Percentiles rank a stretch among this genome's conserved stretches.
Conservation (phyloP, 768 basidiomycete species). For the Kwoniella newhampshirensis region DNA sequence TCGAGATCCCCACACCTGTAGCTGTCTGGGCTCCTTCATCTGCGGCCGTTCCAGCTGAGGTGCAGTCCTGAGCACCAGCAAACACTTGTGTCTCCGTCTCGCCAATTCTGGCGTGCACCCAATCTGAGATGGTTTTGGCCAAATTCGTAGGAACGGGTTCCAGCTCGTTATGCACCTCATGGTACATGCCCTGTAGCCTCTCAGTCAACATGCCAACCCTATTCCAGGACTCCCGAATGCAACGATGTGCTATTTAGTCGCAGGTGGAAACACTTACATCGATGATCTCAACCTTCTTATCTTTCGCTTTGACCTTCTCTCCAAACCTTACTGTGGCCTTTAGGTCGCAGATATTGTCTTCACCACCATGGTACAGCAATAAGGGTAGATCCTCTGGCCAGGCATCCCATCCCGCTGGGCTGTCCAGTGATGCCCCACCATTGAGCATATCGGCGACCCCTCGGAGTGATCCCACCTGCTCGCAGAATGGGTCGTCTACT, state of each 20-base stretch:
- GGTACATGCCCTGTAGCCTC: conserved; percentile 36
- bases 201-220: background rate
- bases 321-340: conserved; percentile 33
- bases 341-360: conserved; percentile 38
- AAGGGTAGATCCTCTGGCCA: conserved; percentile 40
- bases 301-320: conserved; percentile 23
- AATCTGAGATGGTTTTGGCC: conserved; percentile 31
- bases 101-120: conserved; percentile 26
- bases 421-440: conserved; percentile 33
- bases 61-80: conserved; percentile 3
- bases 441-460: conserved; percentile 44
- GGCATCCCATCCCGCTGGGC: conserved; percentile 16
- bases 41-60: background rate
- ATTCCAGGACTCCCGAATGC: too few species aligned
- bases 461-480: conserved; percentile 34
- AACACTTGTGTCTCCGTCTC: background rate
- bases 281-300: conserved; percentile 37
- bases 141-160: conserved; percentile 36
- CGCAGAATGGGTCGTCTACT: conserved; percentile 41
- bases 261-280: conserved; percentile 35
- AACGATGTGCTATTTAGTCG: too few species aligned
- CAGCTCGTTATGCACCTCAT: conserved; percentile 46
- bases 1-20: background rate
- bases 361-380: conserved; percentile 43
- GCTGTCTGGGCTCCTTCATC: conserved; percentile 7